Evolutionary conservation across 352 stramenopile species (phyloP), one percentile per base, ranked within the genome.

Genomic region (Phytophthora aleatoria): DNA sequence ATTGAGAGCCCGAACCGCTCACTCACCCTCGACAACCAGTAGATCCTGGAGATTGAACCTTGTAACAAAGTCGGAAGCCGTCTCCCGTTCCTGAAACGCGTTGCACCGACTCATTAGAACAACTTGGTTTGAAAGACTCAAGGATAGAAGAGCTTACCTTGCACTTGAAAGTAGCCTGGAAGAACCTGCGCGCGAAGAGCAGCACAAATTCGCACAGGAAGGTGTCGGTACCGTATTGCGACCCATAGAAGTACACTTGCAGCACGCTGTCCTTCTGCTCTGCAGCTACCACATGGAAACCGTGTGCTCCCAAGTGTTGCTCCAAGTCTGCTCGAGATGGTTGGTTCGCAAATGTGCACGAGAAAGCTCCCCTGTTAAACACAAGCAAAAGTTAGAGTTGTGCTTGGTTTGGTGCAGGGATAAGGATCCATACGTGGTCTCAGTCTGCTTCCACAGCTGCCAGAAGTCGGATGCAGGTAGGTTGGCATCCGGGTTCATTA

Each of bases 161-260:
- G 80, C 83, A 91, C 48, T 94, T 94, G 69, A 94, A 94, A 1
- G 83, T 92, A 20, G 83, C 81, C 50, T 92, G 83, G 71, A 94
- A 94, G 65, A 91, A 94, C n/a, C 74, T 73, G 2, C 85, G 71
- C 30, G 79, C 67, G 54, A 77, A 89, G 20, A 94, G 75, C 42
- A 94, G 67, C 27, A 94, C 79, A 45, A 94, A 94, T 67, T 94
- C 85, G 49, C 80, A 85, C 15, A 92, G 61, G 49, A 93, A 52
- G 0, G 69, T 58, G 66, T 83, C 73, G 6, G 61, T 74, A 28
- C 71, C 77, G 57, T 77, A 61, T 53, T 89, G 79, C 8, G 66
- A 71, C 8, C 67, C 80, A 64, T 87, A 92, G 30, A 94, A 91
- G 61, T 90, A 87, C 33, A 87, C 58, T 41, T 94, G 80, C 16